Conservation (phyloP, 352 stramenopile genomes). For the Pythium plurisporium region DNA sequence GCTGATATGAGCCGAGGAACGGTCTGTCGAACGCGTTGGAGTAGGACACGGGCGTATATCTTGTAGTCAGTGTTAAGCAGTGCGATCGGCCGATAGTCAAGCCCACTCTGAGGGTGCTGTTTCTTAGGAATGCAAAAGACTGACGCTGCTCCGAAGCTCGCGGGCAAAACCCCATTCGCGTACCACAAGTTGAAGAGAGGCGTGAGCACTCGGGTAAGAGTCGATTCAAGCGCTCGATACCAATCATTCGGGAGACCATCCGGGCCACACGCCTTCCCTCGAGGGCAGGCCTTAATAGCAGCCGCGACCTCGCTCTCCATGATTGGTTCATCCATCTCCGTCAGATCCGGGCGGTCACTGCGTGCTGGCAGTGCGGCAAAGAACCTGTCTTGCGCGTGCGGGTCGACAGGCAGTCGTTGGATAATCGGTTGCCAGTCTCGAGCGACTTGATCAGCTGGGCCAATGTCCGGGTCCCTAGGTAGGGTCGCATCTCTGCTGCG, state of each 20-base stretch:
- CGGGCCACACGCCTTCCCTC: conserved; percentile 2
- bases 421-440: not conserved
- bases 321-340: not conserved
- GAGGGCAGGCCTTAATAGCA: not conserved
- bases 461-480: not conserved
- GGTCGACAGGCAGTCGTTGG: not conserved
- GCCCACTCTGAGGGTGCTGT: not conserved
- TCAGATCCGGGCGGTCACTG: not conserved
- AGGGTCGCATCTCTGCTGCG: not conserved
- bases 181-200: not conserved
- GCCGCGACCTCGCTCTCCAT: not conserved
- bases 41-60: conserved; percentile 1
- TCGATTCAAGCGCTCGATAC: not conserved
- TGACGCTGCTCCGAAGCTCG: not conserved
- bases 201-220: not conserved
- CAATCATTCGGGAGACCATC: conserved; percentile 10
- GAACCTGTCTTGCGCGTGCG: not conserved
- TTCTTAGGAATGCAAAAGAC: conserved; percentile 9
- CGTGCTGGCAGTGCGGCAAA: not conserved
- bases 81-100: conserved; percentile 6
- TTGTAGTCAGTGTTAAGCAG: conserved; percentile 13
- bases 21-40: not conserved
- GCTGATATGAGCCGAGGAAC: not conserved
- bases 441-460: not conserved
- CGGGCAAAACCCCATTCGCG: not conserved